Percentiles rank a stretch among this genome's conserved stretches.
Conservation (phyloP, 495 filamentous ascomycete genomes). For the Aspergillus conjunctus region DNA sequence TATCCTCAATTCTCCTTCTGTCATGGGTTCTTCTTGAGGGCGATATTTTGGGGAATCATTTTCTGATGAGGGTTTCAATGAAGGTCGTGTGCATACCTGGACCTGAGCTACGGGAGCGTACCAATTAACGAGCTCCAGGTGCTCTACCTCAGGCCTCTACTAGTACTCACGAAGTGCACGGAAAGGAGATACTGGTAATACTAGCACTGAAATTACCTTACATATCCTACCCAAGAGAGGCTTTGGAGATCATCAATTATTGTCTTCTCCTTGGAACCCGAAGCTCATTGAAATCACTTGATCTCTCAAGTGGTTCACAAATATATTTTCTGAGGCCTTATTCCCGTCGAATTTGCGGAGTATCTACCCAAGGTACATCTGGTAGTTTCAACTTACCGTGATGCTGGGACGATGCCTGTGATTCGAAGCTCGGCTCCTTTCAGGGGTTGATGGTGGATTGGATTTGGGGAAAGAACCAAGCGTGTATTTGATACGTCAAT, state of each 20-base stretch:
- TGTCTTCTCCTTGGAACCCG: constrained; percentile 1
- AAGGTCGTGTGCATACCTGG: too few species aligned
- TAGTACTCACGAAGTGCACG: neutral
- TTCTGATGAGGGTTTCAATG: too few species aligned
- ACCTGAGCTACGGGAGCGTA: too few species aligned
- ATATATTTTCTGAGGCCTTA: neutral
- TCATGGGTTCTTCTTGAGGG: too few species aligned
- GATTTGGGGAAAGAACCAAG: constrained; percentile 20
- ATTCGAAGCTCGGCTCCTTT: constrained; percentile 14
- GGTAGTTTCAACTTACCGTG: neutral
- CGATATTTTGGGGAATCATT: too few species aligned
- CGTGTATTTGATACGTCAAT: constrained; percentile 17
- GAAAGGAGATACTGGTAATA: neutral
- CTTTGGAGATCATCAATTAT: constrained; percentile 19
- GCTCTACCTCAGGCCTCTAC: neutral
- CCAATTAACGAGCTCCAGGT: too few species aligned
- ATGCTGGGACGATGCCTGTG: neutral
- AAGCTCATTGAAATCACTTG: neutral
- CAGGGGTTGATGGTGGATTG: constrained; percentile 33
- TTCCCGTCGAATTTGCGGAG: neutral
- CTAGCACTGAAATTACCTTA: constrained; percentile 8
- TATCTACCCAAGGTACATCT: neutral
- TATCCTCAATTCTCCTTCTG: neutral
- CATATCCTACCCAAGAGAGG: constrained; percentile 19
- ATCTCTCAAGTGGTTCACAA: too few species aligned